Evolutionary conservation across 805 yeast genomes (phyloP).

Genomic region (Lachancea nothofagi): DNA sequence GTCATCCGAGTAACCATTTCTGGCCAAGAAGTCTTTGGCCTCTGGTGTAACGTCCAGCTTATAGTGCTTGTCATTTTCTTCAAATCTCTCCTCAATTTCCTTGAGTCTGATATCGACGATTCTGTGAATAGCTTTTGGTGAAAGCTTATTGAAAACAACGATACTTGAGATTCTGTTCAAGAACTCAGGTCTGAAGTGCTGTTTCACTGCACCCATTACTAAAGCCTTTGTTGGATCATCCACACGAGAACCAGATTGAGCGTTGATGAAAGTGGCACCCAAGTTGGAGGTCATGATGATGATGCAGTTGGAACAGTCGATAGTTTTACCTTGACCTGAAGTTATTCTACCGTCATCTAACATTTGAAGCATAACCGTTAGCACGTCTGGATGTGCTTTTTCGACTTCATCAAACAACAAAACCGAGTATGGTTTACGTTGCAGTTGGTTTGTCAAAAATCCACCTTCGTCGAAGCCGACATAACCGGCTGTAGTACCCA

Average conservation of each 20-base stretch:
- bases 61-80: constrained; percentile 73
- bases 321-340: constrained; percentile 87
- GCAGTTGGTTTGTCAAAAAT: constrained; percentile 82
- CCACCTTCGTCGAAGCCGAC: constrained; percentile 99
- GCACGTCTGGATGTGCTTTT: constrained; percentile 96
- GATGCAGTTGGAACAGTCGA: constrained; percentile 88
- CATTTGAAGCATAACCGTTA: constrained; percentile 85
- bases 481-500: constrained; percentile 97
- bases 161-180: constrained; percentile 92
- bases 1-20: constrained; percentile 84
- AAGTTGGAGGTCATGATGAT: constrained; percentile 95
- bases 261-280: constrained; percentile 86
- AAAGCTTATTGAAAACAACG: constrained; percentile 86
- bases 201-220: constrained; percentile 79
- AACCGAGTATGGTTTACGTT: constrained; percentile 93
- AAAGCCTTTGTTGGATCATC: constrained; percentile 62
- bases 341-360: constrained; percentile 96
- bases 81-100: constrained; percentile 84
- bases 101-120: constrained; percentile 79
- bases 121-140: constrained; percentile 86
- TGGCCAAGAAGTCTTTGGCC: constrained; percentile 77
- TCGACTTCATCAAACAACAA: constrained; percentile 95
- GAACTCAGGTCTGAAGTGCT: constrained; percentile 96
- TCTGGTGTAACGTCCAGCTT: constrained; percentile 64
- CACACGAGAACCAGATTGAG: constrained; percentile 58